Base-by-base conservation (phyloP, 441 rosid species). In the Populus trichocarpa region DNA sequence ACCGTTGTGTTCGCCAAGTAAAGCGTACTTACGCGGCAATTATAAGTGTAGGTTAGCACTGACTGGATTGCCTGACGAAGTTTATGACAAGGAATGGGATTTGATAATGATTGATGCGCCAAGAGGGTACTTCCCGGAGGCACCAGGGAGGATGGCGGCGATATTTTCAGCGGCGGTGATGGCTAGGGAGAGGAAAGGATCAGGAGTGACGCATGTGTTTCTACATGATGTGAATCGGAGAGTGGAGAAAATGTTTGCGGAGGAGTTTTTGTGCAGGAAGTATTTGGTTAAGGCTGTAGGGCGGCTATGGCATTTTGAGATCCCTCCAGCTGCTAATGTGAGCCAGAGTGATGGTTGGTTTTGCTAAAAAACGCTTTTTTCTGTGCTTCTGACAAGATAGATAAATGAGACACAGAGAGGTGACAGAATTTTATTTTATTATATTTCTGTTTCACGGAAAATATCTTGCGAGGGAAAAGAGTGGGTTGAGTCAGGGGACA, bases 101-200 rank as follows among this genome's bases (percentile, higher is more conserved):
- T 70, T 89, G 75, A 89, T 91, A 26, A 89, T 91, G 95, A 87
- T 91, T 78, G 95, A 91, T 30, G 95, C 95, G 16, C 95, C 95
- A 6, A 81, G 88, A 5, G 95, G 95, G 2, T 91, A 86, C 77
- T 91, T 88, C 59, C 67, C 87, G 3, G 87, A 83, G 85, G 93
- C 91, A 1, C 95, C 95, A 1, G 95, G 95, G 65, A 83, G 95
- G 80, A 91, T 91, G 95, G 89, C 85, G 6, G 91, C 91, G 42
- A 91, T 91, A 75, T 91, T 88, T 80, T 84, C 93, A 25, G 90
- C 91, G 7, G 93, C 90, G 28, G 89, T 86, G 26, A 88, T 91
- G 91, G 93, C 91, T 35, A 70, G 90, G 76, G 69, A 64, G 61
- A 80, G 95, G 85, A 85, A 67, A 40, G 85, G 87, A 23, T 69